Evolutionary conservation across 345 rosid genomes (phyloP), one percentile per base, ranked within the genome.

Genomic region (Bretschneidera sinensis): DNA sequence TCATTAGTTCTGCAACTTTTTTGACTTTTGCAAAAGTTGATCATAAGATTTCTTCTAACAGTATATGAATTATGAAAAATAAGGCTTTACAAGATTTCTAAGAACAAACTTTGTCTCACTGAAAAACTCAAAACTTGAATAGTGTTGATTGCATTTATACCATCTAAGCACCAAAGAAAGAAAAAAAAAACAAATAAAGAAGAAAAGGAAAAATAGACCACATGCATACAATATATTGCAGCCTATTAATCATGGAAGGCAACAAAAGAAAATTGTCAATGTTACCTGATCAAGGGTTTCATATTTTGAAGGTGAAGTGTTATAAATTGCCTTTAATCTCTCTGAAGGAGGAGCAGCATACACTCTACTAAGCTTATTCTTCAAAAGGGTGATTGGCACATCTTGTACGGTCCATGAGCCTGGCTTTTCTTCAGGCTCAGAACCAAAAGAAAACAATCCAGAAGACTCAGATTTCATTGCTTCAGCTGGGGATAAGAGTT

Each of bases 261-360:
- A 1, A 13, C 2, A 11, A 39, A 39, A 11, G 10, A 14, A 39
- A 11, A 11, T 1, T 39, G 15, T 39, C 45, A 14, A 39, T 11
- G 15, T 22, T 82, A 90, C 98, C 95, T 92, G 96, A 79, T 92
- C 98, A 22, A 85, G 69, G n/a, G 92, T 74, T 78, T 92, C 98
- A 60, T 72, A 92, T 74, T 89, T 92, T 31, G 92, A 78, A 53
- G 98, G 95, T 3, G 88, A 71, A 22, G 89, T 92, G 68, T 78
- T 74, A 61, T 83, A 87, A 58, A 87, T 54, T 2, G 80, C 62
- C 66, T 87, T 89, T 48, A 76, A 61, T 71, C 98, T 89, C 66
- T 92, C 94, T 31, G 78, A 60, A 0, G 92, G 96, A 21, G 79
- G 92, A 72, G 84, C 95, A 54, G 82, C 89, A 65, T 89, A 92